Base-by-base conservation (phyloP, 768 basidiomycete species). In the Neoboletus magnificus region DNA sequence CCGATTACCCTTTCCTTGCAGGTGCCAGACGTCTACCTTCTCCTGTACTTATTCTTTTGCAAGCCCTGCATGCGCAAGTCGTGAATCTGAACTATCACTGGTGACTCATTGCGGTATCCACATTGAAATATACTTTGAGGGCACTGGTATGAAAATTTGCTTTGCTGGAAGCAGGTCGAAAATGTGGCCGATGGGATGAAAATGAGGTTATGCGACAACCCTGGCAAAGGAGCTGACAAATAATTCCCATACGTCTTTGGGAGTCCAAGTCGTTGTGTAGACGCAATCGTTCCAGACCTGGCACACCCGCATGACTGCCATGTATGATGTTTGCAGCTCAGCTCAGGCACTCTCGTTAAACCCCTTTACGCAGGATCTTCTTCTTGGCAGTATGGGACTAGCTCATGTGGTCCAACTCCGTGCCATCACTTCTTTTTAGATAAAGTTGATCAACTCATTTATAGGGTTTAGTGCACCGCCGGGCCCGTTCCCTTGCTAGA, bases 1-100 rank as follows among this genome's bases (percentile, higher is more conserved):
- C 16, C 25, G 32, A 20, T 33, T 54, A 12, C 49, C 53, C 39
- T 54, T 63, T 41, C 53, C 56, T 41, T 55, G 50, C 13, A 65
- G 62, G 49, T 2, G 55, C 27, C 27, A 27, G n/a, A n/a, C 32
- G 0, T 35, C 29, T 6, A 40, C 52, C 30, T 58, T 62, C 30
- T 65, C 54, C 37, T 8, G 15, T 10, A 61, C 20, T n/a, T 55
- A 23, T 29, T 50, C 41, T 39, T 47, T 33, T 18, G 58, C 58
- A 11, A 60, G n/a, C n/a, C n/a, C n/a, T n/a, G 33, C 41, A 15
- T 50, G 55, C 5, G 13, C 49, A 32, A 62, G 25, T 1, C 59
- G 48, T n/a, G 30, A 8, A 20, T 18, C 30, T 2, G 44, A 23
- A 16, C n/a, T 4, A 55, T 47, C 25, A 9, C 51, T 36, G 18